Evolutionary conservation across 163 green algal species (phyloP), one percentile per base, ranked within the genome.

Genomic region (Smithsoniella earleae): DNA sequence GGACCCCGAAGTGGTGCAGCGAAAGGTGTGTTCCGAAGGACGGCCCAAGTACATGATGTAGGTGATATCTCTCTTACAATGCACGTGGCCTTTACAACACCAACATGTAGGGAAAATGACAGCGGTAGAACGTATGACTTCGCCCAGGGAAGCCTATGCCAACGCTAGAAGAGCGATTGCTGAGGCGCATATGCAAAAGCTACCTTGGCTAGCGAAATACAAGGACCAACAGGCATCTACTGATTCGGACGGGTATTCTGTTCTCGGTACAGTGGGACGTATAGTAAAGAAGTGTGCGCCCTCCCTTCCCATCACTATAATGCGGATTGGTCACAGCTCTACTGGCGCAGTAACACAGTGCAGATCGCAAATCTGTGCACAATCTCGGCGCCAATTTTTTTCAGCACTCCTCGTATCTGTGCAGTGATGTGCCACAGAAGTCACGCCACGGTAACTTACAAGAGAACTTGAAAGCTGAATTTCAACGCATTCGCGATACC

Each of bases 181-280:
- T 8, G 25, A 69, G 43, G 58, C 58, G 28, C 58, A 69, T 34
- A 22, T 69, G 20, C 38, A 34, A 36, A 34, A 69, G n/a, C 2
- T 69, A 13, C 58, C 58, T 45, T 69, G 58, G 58, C 38, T 69
- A 33, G 10, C 58, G 6, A 30, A 69, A 13, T 69, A 43, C 20
- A 8, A 45, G 58, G 34, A 38, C 16, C 58, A 69, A 22, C 16
- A 30, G 5, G 27, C 25, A 38, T 37, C 58, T 25, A 16, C n/a
- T 69, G 58, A 69, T 44, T 31, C 58, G 5, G n/a, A 69, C 22
- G 58, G 58, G 8, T 69, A 69, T 34, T n/a, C 58, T n/a, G 58
- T 69, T 5, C 43, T 69, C 30, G 58, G 58, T 30, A 69, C 58
- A 10, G 58, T 69, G 31, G 58, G 58, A 13, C n/a, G 58, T 8